Evolutionary conservation across 176 grass and related monocot species (phyloP).

Genomic region (Microstegium vimineum): DNA sequence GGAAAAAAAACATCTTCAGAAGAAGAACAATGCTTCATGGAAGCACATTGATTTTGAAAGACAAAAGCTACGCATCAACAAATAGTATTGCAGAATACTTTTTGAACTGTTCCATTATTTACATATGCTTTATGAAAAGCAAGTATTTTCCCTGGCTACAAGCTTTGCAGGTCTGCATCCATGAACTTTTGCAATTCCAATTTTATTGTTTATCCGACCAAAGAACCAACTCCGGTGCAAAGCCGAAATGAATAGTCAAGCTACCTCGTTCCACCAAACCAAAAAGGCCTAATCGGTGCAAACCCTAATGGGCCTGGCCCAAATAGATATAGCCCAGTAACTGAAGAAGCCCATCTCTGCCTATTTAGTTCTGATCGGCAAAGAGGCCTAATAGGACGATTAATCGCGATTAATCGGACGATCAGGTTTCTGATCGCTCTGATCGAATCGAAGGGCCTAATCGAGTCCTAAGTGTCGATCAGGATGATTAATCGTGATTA

Average conservation of each 20-base stretch:
- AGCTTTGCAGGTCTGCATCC: not conserved
- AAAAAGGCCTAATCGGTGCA: no score
- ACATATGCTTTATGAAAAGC: not conserved
- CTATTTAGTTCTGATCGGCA: no score
- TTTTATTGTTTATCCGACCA: conserved; percentile 4
- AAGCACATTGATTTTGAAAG: not conserved
- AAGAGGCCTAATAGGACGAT: no score
- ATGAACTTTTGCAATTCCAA: not conserved
- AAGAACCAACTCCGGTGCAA: not conserved
- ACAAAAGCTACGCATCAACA: not conserved
- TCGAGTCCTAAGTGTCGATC: no score
- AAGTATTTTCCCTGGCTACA: not conserved
- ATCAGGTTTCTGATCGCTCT: no score
- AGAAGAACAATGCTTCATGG: not conserved
- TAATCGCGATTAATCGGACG: no score
- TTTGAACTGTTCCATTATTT: not conserved
- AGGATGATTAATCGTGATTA: no score
- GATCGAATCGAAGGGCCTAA: no score
- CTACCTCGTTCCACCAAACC: not conserved
- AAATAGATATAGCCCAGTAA: no score
- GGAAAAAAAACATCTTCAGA: conserved; percentile 32
- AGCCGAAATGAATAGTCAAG: not conserved
- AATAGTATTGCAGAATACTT: not conserved
- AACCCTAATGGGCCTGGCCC: no score
- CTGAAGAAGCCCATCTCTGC: no score